Conservation (phyloP, 1,139 yeast species). For the Taphrina communis region DNA sequence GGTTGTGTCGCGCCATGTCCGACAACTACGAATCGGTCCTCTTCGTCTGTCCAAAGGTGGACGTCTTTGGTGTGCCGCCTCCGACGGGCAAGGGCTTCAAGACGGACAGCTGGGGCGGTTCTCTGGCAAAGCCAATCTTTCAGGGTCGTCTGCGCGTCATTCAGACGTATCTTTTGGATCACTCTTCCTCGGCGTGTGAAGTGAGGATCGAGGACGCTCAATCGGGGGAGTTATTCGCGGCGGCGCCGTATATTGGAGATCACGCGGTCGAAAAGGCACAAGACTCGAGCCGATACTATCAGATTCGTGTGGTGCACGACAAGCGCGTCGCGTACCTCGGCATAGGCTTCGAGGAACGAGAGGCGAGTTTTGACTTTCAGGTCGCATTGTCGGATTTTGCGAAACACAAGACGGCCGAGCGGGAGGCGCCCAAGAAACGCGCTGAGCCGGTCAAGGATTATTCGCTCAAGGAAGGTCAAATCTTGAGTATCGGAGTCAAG, state of each 20-base stretch:
- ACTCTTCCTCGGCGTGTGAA: constrained; percentile 48
- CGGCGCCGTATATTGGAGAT: constrained; percentile 50
- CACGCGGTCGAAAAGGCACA: constrained; percentile 48
- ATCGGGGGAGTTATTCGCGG: constrained; percentile 52
- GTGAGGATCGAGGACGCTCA: constrained; percentile 50
- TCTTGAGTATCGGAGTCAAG: constrained; percentile 48
- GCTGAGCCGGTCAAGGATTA: constrained; percentile 47
- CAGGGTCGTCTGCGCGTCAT: constrained; percentile 51
- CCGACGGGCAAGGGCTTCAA: constrained; percentile 49
- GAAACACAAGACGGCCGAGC: constrained; percentile 46
- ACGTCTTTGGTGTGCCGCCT: constrained; percentile 52
- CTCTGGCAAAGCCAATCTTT: constrained; percentile 52
- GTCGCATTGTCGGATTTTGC: constrained; percentile 54
- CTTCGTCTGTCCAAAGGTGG: constrained; percentile 39
- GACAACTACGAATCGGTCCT: constrained; percentile 24
- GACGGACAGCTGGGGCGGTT: constrained; percentile 52
- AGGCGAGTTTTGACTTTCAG: constrained; percentile 54
- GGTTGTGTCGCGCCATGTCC: background rate
- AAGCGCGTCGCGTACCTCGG: constrained; percentile 53
- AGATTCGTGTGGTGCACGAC: constrained; percentile 51
- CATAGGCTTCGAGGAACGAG: constrained; percentile 54
- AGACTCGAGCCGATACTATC: constrained; percentile 52
- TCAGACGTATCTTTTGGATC: constrained; percentile 48
- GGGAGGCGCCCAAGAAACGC: constrained; percentile 42
- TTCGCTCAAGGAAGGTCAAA: constrained; percentile 50